Percentiles rank a stretch among this genome's conserved stretches.
phyloP scores from a whole-genome alignment of 106 monocot genomes.

The Agapanthus africanus region DNA sequence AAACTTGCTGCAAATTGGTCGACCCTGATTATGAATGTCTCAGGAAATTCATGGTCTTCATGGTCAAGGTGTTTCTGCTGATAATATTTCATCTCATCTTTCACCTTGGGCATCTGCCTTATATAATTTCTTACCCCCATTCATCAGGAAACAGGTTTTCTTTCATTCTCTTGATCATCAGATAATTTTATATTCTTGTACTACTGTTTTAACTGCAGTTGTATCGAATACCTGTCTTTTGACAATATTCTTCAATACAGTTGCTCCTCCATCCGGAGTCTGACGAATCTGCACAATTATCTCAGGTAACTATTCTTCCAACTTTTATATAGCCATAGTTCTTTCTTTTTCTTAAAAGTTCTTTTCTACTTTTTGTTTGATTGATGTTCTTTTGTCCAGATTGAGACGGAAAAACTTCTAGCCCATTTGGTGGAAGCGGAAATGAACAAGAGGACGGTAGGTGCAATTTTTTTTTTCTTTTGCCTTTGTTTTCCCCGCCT shows the following conservation, averaged over 20 bases:
- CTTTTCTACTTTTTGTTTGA: neutral
- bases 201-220: neutral
- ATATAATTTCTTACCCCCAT: constrained; percentile 82
- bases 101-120: constrained; percentile 98
- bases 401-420: constrained; percentile 61
- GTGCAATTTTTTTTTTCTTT: constrained; percentile 4
- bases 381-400: constrained; percentile 22
- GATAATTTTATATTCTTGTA: neutral
- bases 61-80: constrained; percentile 49
- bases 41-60: constrained; percentile 94
- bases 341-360: neutral
- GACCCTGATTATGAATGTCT: neutral
- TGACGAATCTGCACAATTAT: constrained; percentile 86
- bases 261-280: constrained; percentile 88
- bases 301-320: constrained; percentile 49
- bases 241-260: constrained; percentile 30
- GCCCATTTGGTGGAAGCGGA: constrained; percentile 53
- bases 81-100: constrained; percentile 66
- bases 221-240: neutral
- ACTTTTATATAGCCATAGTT: neutral
- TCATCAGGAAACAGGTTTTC: constrained; percentile 74
- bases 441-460: constrained; percentile 41
- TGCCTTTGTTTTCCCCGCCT: neutral
- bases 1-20: neutral
- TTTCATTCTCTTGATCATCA: neutral